Evolutionary conservation across 2,329 filamentous ascomycete species (phyloP).

Genomic region (Cytospora leucostoma): DNA sequence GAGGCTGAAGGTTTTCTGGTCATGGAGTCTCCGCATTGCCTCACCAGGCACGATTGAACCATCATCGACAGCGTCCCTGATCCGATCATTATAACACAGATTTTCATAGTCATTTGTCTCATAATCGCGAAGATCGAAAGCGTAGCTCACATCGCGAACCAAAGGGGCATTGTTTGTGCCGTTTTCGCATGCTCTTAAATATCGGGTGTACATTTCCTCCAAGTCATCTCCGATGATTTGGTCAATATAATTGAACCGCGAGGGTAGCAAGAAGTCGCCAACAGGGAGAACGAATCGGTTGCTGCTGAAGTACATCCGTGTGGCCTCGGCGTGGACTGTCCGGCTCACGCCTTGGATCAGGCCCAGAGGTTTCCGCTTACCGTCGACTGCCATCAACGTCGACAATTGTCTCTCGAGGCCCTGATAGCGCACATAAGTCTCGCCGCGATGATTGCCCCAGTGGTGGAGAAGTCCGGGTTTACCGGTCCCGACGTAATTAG

Average conservation of each 20-base stretch:
- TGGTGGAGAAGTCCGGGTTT: background rate
- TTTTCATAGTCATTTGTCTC: background rate
- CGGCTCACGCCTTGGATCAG: conserved; percentile 19
- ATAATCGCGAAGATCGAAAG: conserved; percentile 23
- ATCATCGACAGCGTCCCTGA: background rate
- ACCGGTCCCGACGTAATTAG: background rate
- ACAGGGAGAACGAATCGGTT: conserved; percentile 21
- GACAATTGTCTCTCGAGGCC: background rate
- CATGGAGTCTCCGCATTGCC: conserved; percentile 10
- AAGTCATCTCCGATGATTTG: background rate
- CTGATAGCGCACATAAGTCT: conserved; percentile 3
- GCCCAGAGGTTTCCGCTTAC: background rate
- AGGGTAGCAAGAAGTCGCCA: background rate
- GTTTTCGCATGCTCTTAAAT: background rate
- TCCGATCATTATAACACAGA: background rate
- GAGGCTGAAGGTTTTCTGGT: background rate
- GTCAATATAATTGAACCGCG: background rate
- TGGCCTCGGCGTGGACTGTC: conserved; percentile 12
- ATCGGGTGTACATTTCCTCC: background rate
- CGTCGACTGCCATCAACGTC: background rate
- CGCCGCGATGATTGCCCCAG: background rate
- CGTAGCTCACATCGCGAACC: conserved; percentile 20
- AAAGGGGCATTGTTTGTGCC: conserved; percentile 1
- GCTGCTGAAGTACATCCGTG: conserved; percentile 3
- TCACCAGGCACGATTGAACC: background rate